Conservation (phyloP, 768 basidiomycete species). For the Hortiboletus flavorubellus region DNA sequence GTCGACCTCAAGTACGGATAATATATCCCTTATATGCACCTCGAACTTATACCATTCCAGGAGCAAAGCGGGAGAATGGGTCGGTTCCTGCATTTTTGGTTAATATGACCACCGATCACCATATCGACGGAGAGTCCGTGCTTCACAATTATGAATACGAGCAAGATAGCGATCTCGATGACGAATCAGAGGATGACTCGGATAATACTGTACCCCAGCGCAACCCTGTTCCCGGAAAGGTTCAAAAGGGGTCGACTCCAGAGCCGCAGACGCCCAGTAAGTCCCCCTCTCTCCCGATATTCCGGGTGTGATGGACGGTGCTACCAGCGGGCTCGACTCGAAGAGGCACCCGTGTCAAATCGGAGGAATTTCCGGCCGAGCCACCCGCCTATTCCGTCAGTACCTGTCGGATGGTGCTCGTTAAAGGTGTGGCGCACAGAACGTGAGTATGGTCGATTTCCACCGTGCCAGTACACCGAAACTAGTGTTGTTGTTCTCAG, state of each 20-base stretch:
- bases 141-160: constrained; percentile 30
- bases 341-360: neutral
- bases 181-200: constrained; percentile 10
- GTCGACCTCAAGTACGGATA: constrained; percentile 7
- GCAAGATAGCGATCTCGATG: constrained; percentile 30
- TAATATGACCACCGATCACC: constrained; percentile 21
- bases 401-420: constrained; percentile 24
- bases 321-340: neutral
- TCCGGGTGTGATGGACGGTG: neutral
- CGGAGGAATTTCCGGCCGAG: neutral
- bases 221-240: neutral
- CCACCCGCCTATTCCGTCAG: constrained; percentile 25
- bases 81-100: constrained; percentile 15
- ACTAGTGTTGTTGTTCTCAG: constrained; percentile 5
- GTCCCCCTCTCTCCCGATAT: neutral
- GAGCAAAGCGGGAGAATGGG: constrained; percentile 1
- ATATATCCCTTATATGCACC: neutral
- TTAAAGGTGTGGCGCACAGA: constrained; percentile 27
- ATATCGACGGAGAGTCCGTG: constrained; percentile 16
- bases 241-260: constrained; percentile 1
- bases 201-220: neutral
- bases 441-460: constrained; percentile 18
- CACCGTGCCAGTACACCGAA: neutral
- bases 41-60: constrained; percentile 5
- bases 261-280: constrained; percentile 6